A percentile compares a stretch with the other conserved stretches of the same genome.
These are phyloP conservation scores for Cyclotella baltica DNA, from an alignment of 108 stramenopile species.

Conservation along the genomic window DNA sequence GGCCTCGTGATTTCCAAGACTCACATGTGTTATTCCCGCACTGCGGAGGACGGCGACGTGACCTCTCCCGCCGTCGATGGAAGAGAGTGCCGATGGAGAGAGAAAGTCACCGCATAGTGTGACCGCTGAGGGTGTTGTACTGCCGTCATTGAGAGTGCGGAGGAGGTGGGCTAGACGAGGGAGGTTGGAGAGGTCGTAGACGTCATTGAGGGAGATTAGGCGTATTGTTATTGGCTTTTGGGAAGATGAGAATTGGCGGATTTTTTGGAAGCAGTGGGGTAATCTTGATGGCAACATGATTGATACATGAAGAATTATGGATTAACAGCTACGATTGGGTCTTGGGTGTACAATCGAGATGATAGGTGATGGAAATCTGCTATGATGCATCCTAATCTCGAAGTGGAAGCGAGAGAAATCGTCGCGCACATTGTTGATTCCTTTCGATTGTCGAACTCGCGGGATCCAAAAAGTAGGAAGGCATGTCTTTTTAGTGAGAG, in stretches of 20 bases:
- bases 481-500: too few species aligned
- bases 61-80: slow-evolving; percentile 74
- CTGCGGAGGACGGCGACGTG: slow-evolving; percentile 67
- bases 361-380: too few species aligned
- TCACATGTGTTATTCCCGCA: slow-evolving; percentile 69
- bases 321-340: too few species aligned
- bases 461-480: too few species aligned
- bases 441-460: too few species aligned
- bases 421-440: too few species aligned
- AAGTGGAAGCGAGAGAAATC: too few species aligned
- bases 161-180: slow-evolving; percentile 47
- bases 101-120: slow-evolving; percentile 81
- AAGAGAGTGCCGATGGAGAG: slow-evolving; percentile 65
- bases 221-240: slow-evolving; percentile 20
- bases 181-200: slow-evolving; percentile 61
- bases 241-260: background rate
- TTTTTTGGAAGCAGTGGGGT: background rate
- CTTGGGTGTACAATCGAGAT: too few species aligned
- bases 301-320: too few species aligned
- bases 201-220: slow-evolving; percentile 60
- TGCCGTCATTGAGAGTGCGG: slow-evolving; percentile 24
- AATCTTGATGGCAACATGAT: too few species aligned
- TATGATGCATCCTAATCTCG: too few species aligned
- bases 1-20: slow-evolving; percentile 84
- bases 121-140: slow-evolving; percentile 44